Conservation (phyloP, 805 yeast genomes). For the Isabelozyma gotoi region DNA sequence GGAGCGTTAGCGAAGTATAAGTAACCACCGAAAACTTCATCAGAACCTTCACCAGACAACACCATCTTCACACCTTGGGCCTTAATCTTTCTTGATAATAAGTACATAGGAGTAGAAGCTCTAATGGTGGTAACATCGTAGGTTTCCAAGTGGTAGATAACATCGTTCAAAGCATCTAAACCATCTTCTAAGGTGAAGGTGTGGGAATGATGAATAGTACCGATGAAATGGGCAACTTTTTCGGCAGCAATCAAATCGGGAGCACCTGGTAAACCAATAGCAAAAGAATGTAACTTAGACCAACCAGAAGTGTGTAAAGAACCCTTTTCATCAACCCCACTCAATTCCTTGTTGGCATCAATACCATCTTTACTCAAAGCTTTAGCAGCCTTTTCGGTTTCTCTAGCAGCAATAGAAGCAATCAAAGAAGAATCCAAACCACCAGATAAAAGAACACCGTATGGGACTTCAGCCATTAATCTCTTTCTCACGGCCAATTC, state of each 20-base stretch:
- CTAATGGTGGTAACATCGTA: slow-evolving; percentile 98
- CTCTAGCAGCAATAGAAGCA: slow-evolving; percentile 96
- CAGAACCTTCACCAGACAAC: slow-evolving; percentile 97
- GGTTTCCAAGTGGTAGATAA: slow-evolving; percentile 93
- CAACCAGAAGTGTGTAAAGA: slow-evolving; percentile 76
- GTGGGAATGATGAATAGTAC: slow-evolving; percentile 96
- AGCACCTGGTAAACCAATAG: slow-evolving; percentile 95
- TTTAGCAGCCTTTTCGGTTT: slow-evolving; percentile 73
- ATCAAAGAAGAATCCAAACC: slow-evolving; percentile 96
- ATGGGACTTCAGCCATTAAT: slow-evolving; percentile 99
- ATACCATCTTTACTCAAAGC: slow-evolving; percentile 46
- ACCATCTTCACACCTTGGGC: slow-evolving; percentile 99
- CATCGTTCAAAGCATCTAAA: slow-evolving; percentile 91
- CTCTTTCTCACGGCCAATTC: slow-evolving; percentile 98
- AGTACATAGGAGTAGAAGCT: slow-evolving; percentile 99
- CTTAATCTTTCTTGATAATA: slow-evolving; percentile 92
- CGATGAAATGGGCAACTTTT: slow-evolving; percentile 94
- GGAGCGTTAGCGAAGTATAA: slow-evolving; percentile 97
- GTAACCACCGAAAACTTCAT: slow-evolving; percentile 98
- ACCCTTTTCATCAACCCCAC: slow-evolving; percentile 92
- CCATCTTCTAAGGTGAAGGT: slow-evolving; percentile 97
- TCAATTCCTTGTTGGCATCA: slow-evolving; percentile 67
- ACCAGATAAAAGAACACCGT: slow-evolving; percentile 95
- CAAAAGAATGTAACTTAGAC: slow-evolving; percentile 88
- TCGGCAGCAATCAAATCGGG: slow-evolving; percentile 97